Conservation (phyloP, 176 grass and related monocot genomes). For the Echinochloa phyllopogon region DNA sequence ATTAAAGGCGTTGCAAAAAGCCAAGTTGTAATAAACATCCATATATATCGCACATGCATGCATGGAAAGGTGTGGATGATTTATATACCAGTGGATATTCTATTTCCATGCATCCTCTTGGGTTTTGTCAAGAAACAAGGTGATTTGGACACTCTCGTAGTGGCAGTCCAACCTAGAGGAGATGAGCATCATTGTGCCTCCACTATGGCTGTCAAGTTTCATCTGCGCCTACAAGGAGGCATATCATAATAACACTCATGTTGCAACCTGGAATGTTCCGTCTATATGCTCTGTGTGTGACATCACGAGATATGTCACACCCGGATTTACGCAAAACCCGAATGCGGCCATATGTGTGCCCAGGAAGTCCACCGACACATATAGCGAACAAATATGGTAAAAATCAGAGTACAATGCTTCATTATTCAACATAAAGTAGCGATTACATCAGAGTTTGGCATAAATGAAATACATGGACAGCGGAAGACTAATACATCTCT, state of each 20-base stretch:
- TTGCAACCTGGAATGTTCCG: conserved; percentile 33
- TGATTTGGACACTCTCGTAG: conserved; percentile 29
- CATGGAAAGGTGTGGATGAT: neutral
- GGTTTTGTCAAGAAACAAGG: conserved; percentile 18
- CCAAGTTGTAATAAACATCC: neutral
- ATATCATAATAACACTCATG: neutral
- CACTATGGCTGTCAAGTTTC: neutral
- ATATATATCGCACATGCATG: neutral
- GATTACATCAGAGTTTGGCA: too few species aligned
- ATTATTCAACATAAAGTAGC: too few species aligned
- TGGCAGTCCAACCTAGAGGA: conserved; percentile 25
- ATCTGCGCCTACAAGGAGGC: neutral
- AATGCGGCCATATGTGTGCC: too few species aligned
- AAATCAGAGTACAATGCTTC: too few species aligned
- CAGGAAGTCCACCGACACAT: too few species aligned
- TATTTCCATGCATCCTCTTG: neutral
- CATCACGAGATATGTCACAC: conserved; percentile 13
- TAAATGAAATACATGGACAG: too few species aligned
- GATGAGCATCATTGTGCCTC: conserved; percentile 23
- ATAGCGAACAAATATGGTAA: too few species aligned
- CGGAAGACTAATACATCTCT: too few species aligned
- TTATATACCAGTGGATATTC: neutral
- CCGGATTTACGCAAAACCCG: too few species aligned
- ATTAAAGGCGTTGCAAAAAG: neutral
- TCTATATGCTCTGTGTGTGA: conserved; percentile 2